Base-by-base conservation (phyloP, 129 eudicot genomes). In the Solidago caesia region DNA sequence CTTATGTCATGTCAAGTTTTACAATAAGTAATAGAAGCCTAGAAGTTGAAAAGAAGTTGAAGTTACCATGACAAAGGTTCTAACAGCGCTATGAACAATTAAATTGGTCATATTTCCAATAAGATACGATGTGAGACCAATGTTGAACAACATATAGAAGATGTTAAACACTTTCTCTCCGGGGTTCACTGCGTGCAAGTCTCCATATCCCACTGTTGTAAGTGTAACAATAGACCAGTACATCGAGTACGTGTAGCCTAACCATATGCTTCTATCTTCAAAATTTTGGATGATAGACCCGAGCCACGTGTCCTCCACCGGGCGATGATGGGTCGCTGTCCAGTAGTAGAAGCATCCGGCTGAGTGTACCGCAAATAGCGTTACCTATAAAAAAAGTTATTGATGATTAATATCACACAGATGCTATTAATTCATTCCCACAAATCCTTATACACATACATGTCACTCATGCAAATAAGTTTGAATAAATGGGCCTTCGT, bases 181-280 rank as follows among this genome's bases (percentile, higher is more conserved):
- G n/a, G 96, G 76, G 74, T 91, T 91, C 57, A 75, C 85, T n/a
- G 97, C 95, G 33, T 88, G 91, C 77, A 91, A 77, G 67, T 91
- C 97, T 5, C 97, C 97, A 64, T 91, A 91, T 4, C 97, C 96
- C 6, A 84, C 87, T n/a, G 97, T 88, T 68, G 92, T 79, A 29
- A 91, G 92, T 44, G 97, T 91, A 71, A 91, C 97, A 72, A 91
- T 86, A 12, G 96, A 86, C 96, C 97, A 91, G 53, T 91, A 91
- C 87, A 91, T 82, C 2, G 96, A 83, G 68, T 88, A 91, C 5
- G 89, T 88, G 73, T 91, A 91, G n/a, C 96, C 91, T 62, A 88
- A 60, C 95, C 95, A 91, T 44, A 84, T 76, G 80, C 97, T 88
- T 79, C 88, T 77, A 5, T 86, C 69, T 52, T 91, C 69, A 16